Base-by-base conservation (phyloP, 768 basidiomycete genomes). In the Psilocybe subaeruginosa region DNA sequence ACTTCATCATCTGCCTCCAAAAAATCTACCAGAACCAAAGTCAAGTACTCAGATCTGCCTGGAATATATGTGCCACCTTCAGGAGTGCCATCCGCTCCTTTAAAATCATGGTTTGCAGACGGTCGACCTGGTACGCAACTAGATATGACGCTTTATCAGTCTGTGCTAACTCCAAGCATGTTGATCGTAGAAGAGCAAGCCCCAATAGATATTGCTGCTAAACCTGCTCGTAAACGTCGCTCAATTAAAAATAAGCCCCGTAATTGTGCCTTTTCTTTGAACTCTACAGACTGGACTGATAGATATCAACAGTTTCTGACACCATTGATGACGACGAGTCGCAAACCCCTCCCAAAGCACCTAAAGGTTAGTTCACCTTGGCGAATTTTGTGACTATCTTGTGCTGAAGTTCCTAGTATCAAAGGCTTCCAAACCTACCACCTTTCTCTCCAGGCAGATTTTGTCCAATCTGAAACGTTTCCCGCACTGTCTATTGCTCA, bases 401-500 rank as follows among this genome's bases (percentile, higher is more conserved):
- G 6, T 31, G 31, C 9, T 14, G 3, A 39, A 23, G 31, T 49
- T 58, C 41, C 3, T 33, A 68, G 69, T 30, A 17, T 27, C 47
- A 16, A 70, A 64, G 41, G 47, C 56, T 33, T 27, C 59, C 30
- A 70, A 70, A 55, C 74, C 78, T 37, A 73, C 72, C n/a, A 77
- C 73, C 16, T 74, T 81, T 50, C 82, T 97, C 19, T 90, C 93
- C 2, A 80, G 71, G 47, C 89, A 88, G 64, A 89, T 98, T 33
- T 79, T 85, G 63, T 74, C 82, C 27, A 94, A 97, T 69, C 79
- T 91, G 17, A 76, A 79, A 43, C 84, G 77, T 50, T 97, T 94
- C 69, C 91, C 96, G 19, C 91, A 95, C 67, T 96, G 95, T 70
- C 81, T 97, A 30, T 79, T 98, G 27, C 82, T 99, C 16, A 98